Percentiles rank a stretch among this genome's conserved stretches.
These are phyloP conservation scores for Balakata baccata DNA, from an alignment of 345 rosid genomes.

Conservation along the genomic window DNA sequence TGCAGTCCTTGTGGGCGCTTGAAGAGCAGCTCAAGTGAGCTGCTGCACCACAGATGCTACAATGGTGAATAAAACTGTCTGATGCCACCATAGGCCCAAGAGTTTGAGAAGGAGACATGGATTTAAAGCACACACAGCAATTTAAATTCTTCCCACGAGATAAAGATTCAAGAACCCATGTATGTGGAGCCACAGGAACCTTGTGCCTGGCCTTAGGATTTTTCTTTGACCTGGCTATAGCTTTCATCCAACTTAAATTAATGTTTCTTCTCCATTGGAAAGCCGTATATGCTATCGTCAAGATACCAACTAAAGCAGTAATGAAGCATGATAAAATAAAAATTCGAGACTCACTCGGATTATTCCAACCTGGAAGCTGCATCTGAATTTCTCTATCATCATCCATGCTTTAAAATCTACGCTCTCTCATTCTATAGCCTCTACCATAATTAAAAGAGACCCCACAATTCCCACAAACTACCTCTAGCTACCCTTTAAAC, in stretches of 20 bases:
- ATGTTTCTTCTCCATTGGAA: conserved; percentile 96
- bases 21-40: conserved; percentile 71
- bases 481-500: background rate
- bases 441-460: background rate
- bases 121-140: conserved; percentile 87
- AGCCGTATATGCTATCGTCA: conserved; percentile 83
- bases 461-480: background rate
- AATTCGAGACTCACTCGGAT: conserved; percentile 53
- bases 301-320: conserved; percentile 75
- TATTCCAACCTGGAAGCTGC: conserved; percentile 48
- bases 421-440: background rate
- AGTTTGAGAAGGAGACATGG: conserved; percentile 67
- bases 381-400: conserved; percentile 52
- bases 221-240: conserved; percentile 84
- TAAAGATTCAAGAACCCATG: conserved; percentile 62
- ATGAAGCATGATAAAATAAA: conserved; percentile 59
- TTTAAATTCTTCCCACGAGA: conserved; percentile 78
- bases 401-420: conserved; percentile 47
- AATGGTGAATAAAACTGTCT: conserved; percentile 57
- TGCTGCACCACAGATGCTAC: conserved; percentile 75
- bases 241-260: conserved; percentile 91
- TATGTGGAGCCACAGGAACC: conserved; percentile 64
- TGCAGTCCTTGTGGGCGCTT: conserved; percentile 74
- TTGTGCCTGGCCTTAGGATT: conserved; percentile 80
- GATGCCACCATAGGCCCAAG: conserved; percentile 53